phyloP scores from a whole-genome alignment of 148 eudicot genomes.

The Camellia lanceoleosa region DNA sequence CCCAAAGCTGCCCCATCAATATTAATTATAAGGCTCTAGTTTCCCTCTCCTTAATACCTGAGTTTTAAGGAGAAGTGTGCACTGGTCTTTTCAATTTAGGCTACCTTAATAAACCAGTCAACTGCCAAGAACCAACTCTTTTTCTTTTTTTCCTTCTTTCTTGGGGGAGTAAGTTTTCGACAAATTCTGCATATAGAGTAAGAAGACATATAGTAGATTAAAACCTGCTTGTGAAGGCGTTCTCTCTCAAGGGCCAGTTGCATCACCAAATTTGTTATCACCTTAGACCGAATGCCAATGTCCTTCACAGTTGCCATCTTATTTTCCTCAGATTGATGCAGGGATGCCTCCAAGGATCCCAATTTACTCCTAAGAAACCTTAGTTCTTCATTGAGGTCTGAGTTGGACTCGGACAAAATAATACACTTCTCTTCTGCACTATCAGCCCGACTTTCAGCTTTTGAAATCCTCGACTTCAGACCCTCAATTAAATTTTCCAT shows the following conservation, averaged over 20 bases:
- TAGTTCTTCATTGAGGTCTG: conserved; percentile 63
- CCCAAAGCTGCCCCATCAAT: no score
- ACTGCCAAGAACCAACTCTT: background rate
- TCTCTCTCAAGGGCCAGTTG: conserved; percentile 84
- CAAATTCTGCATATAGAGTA: background rate
- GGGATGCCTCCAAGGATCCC: conserved; percentile 61
- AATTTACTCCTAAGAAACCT: conserved; percentile 49
- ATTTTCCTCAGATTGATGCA: conserved; percentile 63
- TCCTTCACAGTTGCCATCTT: conserved; percentile 72
- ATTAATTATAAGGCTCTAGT: no score
- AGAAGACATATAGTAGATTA: background rate
- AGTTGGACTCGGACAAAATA: conserved; percentile 60
- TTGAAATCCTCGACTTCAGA: conserved; percentile 58
- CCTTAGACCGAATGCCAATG: conserved; percentile 53
- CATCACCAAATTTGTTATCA: conserved; percentile 71
- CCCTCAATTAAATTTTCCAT: conserved; percentile 76
- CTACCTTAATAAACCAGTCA: background rate
- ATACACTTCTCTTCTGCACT: conserved; percentile 71
- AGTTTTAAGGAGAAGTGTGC: no score
- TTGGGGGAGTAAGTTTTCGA: background rate
- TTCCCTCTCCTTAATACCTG: no score
- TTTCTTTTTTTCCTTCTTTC: background rate
- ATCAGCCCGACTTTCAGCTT: conserved; percentile 64
- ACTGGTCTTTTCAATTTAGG: background rate
- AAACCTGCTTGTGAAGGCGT: conserved; percentile 90